Percentiles rank a stretch among this genome's conserved stretches.
These are phyloP conservation scores for Jackrogersella multiformis DNA, from an alignment of 495 filamentous ascomycete genomes.

Conservation along the genomic window DNA sequence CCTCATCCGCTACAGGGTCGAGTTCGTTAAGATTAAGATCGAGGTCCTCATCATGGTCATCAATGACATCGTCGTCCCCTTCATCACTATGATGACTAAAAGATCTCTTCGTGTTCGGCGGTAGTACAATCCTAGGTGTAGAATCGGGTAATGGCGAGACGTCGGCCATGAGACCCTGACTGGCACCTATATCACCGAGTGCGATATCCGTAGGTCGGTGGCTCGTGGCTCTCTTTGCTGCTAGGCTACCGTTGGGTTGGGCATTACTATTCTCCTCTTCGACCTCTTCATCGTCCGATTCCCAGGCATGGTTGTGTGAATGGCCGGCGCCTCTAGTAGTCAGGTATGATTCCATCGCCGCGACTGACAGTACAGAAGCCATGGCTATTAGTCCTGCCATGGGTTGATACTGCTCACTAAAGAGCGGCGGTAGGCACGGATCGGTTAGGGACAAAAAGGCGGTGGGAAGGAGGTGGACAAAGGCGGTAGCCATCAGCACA, in stretches of 20 bases:
- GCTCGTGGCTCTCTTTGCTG: slow-evolving; percentile 37
- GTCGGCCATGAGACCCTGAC: slow-evolving; percentile 57
- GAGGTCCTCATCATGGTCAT: slow-evolving; percentile 56
- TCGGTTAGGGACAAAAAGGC: slow-evolving; percentile 83
- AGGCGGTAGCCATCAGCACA: slow-evolving; percentile 87
- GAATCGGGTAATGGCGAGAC: slow-evolving; percentile 59
- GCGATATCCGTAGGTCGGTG: slow-evolving; percentile 53
- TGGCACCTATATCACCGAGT: slow-evolving; percentile 55
- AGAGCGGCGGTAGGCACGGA: slow-evolving; percentile 78
- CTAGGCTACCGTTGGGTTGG: slow-evolving; percentile 33
- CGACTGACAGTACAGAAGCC: slow-evolving; percentile 77
- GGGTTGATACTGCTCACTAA: slow-evolving; percentile 75
- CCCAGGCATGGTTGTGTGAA: slow-evolving; percentile 56
- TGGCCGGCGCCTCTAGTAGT: slow-evolving; percentile 63
- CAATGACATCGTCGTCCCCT: slow-evolving; percentile 33
- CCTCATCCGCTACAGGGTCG: slow-evolving; percentile 45
- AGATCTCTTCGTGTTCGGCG: slow-evolving; percentile 19
- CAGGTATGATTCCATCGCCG: slow-evolving; percentile 81
- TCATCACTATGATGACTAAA: slow-evolving; percentile 10
- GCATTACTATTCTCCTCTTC: slow-evolving; percentile 30
- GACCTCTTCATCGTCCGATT: slow-evolving; percentile 50
- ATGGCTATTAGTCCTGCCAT: slow-evolving; percentile 84
- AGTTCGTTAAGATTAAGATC: slow-evolving; percentile 65
- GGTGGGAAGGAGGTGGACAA: slow-evolving; percentile 85
- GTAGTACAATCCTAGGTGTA: slow-evolving; percentile 43